phyloP scores from a whole-genome alignment of 768 basidiomycete genomes.

The Grammothele lineata region DNA sequence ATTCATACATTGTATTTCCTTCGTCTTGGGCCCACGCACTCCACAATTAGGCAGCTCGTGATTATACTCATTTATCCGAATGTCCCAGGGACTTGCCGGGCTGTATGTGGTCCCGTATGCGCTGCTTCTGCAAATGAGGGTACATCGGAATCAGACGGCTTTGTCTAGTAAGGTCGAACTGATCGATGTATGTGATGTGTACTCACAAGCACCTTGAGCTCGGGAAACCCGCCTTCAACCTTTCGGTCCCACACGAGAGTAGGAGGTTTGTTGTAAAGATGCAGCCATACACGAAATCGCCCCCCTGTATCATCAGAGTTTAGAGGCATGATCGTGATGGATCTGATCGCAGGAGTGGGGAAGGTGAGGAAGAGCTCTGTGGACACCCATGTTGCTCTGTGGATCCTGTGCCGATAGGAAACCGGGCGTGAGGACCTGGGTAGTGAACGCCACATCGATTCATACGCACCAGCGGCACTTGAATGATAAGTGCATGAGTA shows the following conservation, averaged over 20 bases:
- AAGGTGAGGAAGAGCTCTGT: slow-evolving; percentile 92
- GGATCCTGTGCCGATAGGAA: too few species aligned
- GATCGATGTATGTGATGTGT: too few species aligned
- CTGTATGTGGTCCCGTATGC: slow-evolving; percentile 77
- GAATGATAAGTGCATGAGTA: too few species aligned
- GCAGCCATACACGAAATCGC: slow-evolving; percentile 88
- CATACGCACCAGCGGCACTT: slow-evolving; percentile 78
- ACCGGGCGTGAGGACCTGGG: too few species aligned
- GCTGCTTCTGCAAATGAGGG: slow-evolving; percentile 64
- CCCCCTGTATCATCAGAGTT: slow-evolving; percentile 82
- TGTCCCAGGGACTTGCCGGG: slow-evolving; percentile 84
- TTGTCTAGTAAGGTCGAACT: background rate
- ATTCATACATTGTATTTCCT: too few species aligned
- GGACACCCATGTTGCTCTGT: slow-evolving; percentile 90
- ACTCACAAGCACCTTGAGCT: slow-evolving; percentile 77
- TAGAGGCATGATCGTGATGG: slow-evolving; percentile 69
- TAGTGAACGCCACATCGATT: too few species aligned
- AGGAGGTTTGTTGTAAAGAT: slow-evolving; percentile 33
- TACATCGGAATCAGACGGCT: background rate
- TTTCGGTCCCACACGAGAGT: slow-evolving; percentile 86
- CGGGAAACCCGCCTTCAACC: slow-evolving; percentile 87
- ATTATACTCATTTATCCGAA: slow-evolving; percentile 64
- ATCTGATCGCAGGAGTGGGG: slow-evolving; percentile 66
- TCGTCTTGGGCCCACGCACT: too few species aligned
- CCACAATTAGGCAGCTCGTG: too few species aligned